These are phyloP conservation scores for Exophiala viscosa DNA, from an alignment of 2,329 filamentous ascomycete genomes.

Conservation along the genomic window DNA sequence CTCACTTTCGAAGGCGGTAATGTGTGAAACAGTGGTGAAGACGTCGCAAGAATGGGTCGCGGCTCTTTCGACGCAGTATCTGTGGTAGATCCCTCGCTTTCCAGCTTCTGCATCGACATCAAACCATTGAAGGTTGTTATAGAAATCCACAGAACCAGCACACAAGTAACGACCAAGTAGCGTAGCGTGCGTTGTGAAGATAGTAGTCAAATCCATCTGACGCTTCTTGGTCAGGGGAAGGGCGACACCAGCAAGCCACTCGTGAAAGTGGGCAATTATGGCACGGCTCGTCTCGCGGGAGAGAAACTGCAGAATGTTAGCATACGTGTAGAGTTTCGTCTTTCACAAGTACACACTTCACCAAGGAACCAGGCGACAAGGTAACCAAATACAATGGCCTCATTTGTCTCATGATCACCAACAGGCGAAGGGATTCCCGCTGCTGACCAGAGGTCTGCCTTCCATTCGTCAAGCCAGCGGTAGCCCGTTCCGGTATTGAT, in stretches of 20 bases:
- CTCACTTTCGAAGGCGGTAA: conserved; percentile 97
- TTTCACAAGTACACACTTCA: conserved; percentile 62
- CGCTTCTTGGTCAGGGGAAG: conserved; percentile 89
- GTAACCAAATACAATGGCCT: conserved; percentile 96
- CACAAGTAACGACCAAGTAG: conserved; percentile 93
- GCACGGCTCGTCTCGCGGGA: conserved; percentile 87
- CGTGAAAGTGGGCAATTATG: conserved; percentile 97
- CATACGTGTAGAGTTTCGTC: not conserved
- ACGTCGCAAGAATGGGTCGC: conserved; percentile 90
- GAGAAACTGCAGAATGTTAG: conserved; percentile 64
- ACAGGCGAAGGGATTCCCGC: conserved; percentile 92
- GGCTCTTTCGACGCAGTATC: conserved; percentile 95
- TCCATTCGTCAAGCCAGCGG: conserved; percentile 91
- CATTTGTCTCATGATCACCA: conserved; percentile 90
- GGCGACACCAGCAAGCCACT: conserved; percentile 94
- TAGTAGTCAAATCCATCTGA: conserved; percentile 93
- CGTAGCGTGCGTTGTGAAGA: conserved; percentile 97
- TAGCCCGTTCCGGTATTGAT: conserved; percentile 96
- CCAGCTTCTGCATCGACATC: conserved; percentile 95
- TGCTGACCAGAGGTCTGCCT: conserved; percentile 87
- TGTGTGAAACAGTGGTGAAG: conserved; percentile 97
- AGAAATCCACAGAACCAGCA: conserved; percentile 96
- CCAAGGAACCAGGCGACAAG: conserved; percentile 96
- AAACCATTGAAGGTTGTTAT: conserved; percentile 97
- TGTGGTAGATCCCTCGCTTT: conserved; percentile 96